Evolutionary conservation across 202 grass and related monocot genomes (phyloP).

Genomic region (Saccharum hybrid): DNA sequence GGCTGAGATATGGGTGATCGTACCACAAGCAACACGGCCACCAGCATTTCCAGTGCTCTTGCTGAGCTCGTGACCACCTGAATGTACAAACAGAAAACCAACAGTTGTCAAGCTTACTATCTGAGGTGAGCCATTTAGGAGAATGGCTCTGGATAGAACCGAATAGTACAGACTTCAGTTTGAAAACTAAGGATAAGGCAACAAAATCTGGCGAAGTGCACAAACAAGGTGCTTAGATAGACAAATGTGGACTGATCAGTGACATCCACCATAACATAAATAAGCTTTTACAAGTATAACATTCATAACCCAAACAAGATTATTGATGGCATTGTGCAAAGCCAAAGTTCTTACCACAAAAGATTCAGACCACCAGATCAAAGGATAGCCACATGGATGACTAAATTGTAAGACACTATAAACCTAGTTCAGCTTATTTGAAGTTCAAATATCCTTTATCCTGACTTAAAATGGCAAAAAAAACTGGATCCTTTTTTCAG

Average conservation of each 20-base stretch:
- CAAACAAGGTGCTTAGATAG: not conserved
- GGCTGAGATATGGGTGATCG: not conserved
- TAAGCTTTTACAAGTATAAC: not conserved
- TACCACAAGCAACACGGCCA: conserved; percentile 77
- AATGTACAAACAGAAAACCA: conserved; percentile 7
- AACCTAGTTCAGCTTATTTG: not conserved
- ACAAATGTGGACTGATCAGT: not conserved
- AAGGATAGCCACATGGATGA: not conserved
- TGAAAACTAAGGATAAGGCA: not conserved
- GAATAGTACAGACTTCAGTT: not conserved
- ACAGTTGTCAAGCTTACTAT: not conserved
- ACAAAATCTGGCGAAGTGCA: not conserved
- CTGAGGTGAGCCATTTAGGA: not conserved
- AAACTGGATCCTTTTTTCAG: not conserved
- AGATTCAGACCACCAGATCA: not conserved
- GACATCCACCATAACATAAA: not conserved
- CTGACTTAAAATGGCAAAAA: not conserved
- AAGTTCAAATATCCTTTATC: not conserved
- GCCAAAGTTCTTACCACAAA: not conserved
- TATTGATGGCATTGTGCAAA: not conserved
- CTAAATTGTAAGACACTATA: not conserved
- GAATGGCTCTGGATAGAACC: not conserved
- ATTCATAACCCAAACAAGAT: not conserved
- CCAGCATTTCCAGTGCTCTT: conserved; percentile 86
- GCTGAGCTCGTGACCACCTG: conserved; percentile 86